Base-by-base conservation (phyloP, 2,329 filamentous ascomycete genomes). In the Fusarium poae region DNA sequence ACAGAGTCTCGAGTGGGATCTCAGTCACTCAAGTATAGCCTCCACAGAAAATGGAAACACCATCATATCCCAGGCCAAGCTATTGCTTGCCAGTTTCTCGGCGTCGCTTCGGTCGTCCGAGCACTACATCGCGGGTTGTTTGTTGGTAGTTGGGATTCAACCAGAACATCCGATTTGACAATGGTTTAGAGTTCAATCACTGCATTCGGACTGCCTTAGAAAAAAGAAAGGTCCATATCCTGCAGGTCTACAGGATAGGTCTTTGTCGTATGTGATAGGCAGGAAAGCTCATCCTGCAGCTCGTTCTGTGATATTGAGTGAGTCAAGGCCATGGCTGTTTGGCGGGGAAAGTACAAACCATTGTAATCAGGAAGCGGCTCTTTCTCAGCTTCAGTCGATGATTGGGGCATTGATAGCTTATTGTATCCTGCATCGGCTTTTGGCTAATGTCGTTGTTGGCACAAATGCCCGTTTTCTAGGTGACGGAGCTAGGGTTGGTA, bases 381-480 rank as follows among this genome's bases (percentile, higher is more conserved):
- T 34, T 15, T 15, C 7, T 15, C 21, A 6, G 8, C 9, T 20
- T 12, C 6, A 13, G 2, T 4, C 12, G 0, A 15, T 23, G 15
- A 48, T 10, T 48, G n/a, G 45, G 5, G 10, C 10, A 18, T 4
- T 3, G 0, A 18, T 2, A 20, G 21, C 11, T 34, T 6, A 21
- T n/a, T 5, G 0, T 2, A 0, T 11, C 29, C 45, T 48, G 29
- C 45, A 34, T 18, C 2, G 0, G 2, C 8, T 7, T 48, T n/a
- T 16, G 29, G 45, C 45, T 15, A 7, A 23, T 16, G 10, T 34
- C 2, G 13, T 21, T 3, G n/a, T 15, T 20, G 4, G 4, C 6
- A 12, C n/a, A 12, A n/a, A 12, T 5, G 2, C 7, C 11, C 5
- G 15, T 11, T 30, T 30, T 2, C 18, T 3, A 27, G 1, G 27